These are phyloP conservation scores for Phtheirospermum japonicum DNA, from an alignment of 257 asterid genomes.

Conservation along the genomic window DNA sequence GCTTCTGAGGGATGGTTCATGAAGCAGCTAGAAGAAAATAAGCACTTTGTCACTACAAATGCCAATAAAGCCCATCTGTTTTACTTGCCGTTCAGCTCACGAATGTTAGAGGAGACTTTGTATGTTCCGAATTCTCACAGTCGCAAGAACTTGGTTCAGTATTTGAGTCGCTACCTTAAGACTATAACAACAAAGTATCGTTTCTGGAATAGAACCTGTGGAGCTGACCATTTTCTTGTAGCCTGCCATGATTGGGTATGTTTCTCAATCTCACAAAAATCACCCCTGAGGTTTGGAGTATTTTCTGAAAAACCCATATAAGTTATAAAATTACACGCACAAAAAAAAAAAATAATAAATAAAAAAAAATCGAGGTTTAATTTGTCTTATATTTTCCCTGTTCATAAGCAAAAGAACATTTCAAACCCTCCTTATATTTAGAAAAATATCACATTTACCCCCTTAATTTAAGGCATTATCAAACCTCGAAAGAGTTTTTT, in stretches of 20 bases:
- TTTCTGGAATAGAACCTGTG: slow-evolving; percentile 64
- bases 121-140: slow-evolving; percentile 65
- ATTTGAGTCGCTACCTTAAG: slow-evolving; percentile 48
- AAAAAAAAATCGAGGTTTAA: not conserved
- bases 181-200: slow-evolving; percentile 45
- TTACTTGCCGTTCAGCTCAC: slow-evolving; percentile 75
- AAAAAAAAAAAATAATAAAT: no score
- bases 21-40: slow-evolving; percentile 60
- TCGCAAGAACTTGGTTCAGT: slow-evolving; percentile 42
- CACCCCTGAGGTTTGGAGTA: not conserved
- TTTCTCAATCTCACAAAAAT: not conserved
- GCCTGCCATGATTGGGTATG: slow-evolving; percentile 93
- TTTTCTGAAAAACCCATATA: no score
- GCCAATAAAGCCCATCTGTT: slow-evolving; percentile 61
- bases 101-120: slow-evolving; percentile 40
- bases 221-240: slow-evolving; percentile 74
- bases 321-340: no score
- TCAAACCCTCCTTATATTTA: no score
- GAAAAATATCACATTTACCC: no score
- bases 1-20: slow-evolving; percentile 91
- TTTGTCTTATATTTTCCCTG: no score
- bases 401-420: no score
- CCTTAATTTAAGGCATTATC: no score
- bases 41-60: slow-evolving; percentile 45
- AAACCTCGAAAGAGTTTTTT: no score